These are phyloP conservation scores for Pleurotus ostreatus DNA, from an alignment of 768 basidiomycete genomes.

Conservation along the genomic window DNA sequence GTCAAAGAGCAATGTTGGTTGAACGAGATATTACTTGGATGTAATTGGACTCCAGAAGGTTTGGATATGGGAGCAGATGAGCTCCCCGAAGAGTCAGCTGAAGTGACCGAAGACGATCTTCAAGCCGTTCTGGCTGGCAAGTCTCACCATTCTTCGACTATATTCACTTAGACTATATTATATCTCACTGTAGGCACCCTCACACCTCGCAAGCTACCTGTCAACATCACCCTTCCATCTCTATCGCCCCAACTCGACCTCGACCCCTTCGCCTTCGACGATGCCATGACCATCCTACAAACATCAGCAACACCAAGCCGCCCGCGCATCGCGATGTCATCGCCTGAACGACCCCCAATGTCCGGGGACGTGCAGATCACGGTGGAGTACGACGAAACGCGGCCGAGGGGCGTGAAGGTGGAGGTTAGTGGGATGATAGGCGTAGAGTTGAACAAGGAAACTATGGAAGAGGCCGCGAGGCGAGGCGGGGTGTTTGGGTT, in stretches of 20 bases:
- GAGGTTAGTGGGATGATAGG: conserved; percentile 59
- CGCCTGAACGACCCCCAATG: conserved; percentile 61
- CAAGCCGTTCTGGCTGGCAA: conserved; percentile 62
- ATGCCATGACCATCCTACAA: conserved; percentile 17
- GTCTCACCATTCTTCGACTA: conserved; percentile 6
- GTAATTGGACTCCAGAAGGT: conserved; percentile 60
- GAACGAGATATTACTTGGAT: conserved; percentile 62
- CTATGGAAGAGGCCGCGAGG: conserved; percentile 66
- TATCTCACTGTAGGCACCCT: conserved; percentile 38
- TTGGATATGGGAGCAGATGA: conserved; percentile 23
- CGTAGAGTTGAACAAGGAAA: conserved; percentile 45
- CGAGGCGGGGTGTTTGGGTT: conserved; percentile 70
- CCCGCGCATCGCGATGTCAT: conserved; percentile 60
- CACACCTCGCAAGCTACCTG: conserved; percentile 61
- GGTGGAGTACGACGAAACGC: conserved; percentile 55
- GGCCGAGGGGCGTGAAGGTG: conserved; percentile 51
- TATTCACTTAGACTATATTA: not conserved
- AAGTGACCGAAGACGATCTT: conserved; percentile 52
- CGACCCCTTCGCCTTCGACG: conserved; percentile 30
- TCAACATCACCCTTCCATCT: conserved; percentile 62
- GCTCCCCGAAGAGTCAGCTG: conserved; percentile 22
- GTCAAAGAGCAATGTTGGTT: conserved; percentile 84
- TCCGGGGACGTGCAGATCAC: conserved; percentile 63
- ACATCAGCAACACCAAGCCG: conserved; percentile 33
- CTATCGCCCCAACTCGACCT: conserved; percentile 38